Evolutionary conservation across 352 stramenopile species (phyloP).

Genomic region (Blastocystis sp.): DNA sequence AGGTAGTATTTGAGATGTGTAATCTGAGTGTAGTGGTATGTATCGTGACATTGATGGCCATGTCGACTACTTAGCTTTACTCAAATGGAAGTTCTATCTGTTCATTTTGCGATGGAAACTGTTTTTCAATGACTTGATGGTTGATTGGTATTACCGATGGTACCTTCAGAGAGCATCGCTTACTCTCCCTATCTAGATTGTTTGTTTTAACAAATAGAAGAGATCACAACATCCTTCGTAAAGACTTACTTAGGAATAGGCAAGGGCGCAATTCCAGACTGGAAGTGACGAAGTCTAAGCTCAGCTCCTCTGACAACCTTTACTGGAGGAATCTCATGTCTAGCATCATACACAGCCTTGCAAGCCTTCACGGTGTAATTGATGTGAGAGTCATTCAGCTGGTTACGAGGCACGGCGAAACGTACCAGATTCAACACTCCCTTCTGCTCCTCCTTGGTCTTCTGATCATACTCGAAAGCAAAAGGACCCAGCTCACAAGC

Average conservation of each 20-base stretch:
- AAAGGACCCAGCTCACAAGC: conserved; percentile 68
- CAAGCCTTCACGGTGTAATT: conserved; percentile 66
- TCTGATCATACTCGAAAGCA: conserved; percentile 68
- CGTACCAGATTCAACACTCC: conserved; percentile 64
- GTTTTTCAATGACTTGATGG: conserved; percentile 21
- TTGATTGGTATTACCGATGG: conserved; percentile 50
- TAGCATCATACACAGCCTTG: conserved; percentile 62
- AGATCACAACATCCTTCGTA: neutral
- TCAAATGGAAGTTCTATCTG: conserved; percentile 18
- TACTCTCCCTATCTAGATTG: neutral
- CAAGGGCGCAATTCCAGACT: conserved; percentile 62
- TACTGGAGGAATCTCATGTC: conserved; percentile 62
- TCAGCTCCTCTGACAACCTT: conserved; percentile 47
- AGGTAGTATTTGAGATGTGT: neutral
- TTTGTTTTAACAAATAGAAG: neutral
- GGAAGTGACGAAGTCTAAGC: conserved; percentile 63
- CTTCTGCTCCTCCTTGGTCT: conserved; percentile 67
- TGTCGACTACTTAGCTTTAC: neutral
- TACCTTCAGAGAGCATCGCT: neutral
- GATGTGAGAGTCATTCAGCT: conserved; percentile 67
- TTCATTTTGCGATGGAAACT: neutral
- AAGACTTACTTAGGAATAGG: conserved; percentile 55
- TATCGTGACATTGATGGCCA: neutral
- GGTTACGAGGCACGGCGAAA: conserved; percentile 67
- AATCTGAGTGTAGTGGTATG: neutral